Base-by-base conservation (phyloP, 345 rosid species). In the Heritiera fomes region DNA sequence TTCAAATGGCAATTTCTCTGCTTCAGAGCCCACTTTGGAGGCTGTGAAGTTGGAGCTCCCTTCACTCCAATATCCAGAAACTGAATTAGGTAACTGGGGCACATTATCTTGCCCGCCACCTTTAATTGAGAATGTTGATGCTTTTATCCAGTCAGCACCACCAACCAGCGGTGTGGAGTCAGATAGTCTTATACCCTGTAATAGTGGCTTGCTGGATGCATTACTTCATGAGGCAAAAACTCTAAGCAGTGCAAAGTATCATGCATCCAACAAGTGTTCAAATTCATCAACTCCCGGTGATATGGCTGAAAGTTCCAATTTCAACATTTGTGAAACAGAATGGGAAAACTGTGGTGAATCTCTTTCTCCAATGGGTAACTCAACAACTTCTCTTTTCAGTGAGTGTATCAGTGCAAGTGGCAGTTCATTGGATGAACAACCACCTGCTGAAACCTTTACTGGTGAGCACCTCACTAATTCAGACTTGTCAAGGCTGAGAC, bases 31-130 rank as follows among this genome's bases (percentile, higher is more conserved):
- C 80, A 66, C 64, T 40, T 82, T 86, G 17, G 94, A 84, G 94
- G 89, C 94, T 81, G 83, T 91, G 98, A 94, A 96, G 99, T 86
- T 87, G 93, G 99, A 96, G 98, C 98, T 96, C 99, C 98, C 98
- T 96, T 96, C 99, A 92, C 95, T 96, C 98, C 99, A 96, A 96
- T 90, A 89, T 92, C 75, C 93, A 80, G 98, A 93, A 85, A 81
- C 86, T 80, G 89, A 90, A 76, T 87, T 94, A 76, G 88, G 90
- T 81, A 88, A 89, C 88, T 90, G 98, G 97, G 92, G 85, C 75
- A 74, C 87, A 71, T 85, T 90, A 32, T 85, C 89, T 77, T 83
- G 92, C 77, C 86, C 91, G 41, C 92, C 90, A 79, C 88, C 87
- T 82, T 85, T 90, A 52, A 91, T 92, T 60, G 93, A 92, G 63